These are phyloP conservation scores for Pochonia chlamydosporia DNA, from an alignment of 2,329 filamentous ascomycete genomes.

Conservation along the genomic window DNA sequence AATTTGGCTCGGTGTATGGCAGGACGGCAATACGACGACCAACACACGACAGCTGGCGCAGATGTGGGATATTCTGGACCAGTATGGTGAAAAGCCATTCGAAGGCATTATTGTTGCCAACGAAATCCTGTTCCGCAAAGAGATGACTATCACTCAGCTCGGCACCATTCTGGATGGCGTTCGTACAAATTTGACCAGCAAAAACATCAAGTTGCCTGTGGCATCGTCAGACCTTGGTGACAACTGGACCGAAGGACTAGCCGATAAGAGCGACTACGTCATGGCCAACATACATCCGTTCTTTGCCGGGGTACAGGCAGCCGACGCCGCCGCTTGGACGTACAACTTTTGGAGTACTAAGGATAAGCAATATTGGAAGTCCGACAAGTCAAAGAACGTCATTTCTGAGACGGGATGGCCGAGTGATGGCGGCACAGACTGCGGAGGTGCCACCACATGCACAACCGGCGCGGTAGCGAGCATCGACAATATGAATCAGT, in stretches of 20 bases:
- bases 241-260: conserved; percentile 71
- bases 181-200: conserved; percentile 62
- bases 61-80: conserved; percentile 77
- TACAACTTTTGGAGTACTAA: conserved; percentile 72
- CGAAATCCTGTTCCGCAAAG: conserved; percentile 70
- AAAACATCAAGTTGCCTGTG: conserved; percentile 65
- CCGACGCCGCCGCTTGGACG: conserved; percentile 72
- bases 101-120: conserved; percentile 79
- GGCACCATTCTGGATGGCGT: conserved; percentile 61
- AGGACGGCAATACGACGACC: conserved; percentile 76
- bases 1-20: conserved; percentile 92
- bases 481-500: conserved; percentile 74
- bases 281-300: conserved; percentile 98
- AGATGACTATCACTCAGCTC: conserved; percentile 62
- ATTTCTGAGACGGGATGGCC: conserved; percentile 95
- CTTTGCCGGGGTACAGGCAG: conserved; percentile 71
- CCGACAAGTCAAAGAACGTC: conserved; percentile 61
- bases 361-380: conserved; percentile 60
- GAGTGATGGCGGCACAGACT: conserved; percentile 71
- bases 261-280: conserved; percentile 70
- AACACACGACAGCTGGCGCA: conserved; percentile 75
- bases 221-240: conserved; percentile 86
- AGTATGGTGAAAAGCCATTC: conserved; percentile 64
- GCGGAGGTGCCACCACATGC: conserved; percentile 54
- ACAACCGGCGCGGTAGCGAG: conserved; percentile 68